Conservation (phyloP, 2,329 filamentous ascomycete species). For the Acephala macrosclerotiorum region DNA sequence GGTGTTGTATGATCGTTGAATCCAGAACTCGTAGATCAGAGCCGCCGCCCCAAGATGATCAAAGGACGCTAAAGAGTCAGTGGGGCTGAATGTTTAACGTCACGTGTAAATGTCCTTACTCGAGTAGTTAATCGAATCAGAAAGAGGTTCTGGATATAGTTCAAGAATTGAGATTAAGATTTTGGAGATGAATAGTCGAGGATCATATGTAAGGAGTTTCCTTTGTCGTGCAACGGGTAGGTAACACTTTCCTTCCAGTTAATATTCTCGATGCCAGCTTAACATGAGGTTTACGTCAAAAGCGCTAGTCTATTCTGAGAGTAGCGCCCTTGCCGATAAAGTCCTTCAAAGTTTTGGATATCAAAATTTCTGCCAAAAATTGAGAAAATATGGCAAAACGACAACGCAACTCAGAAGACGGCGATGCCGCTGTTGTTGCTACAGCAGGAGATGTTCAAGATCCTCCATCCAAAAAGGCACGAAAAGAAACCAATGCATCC, state of each 20-base stretch:
- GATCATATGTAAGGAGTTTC: too few relatives aligned
- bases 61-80: too few relatives aligned
- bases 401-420: slow-evolving; percentile 35
- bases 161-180: too few relatives aligned
- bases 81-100: slow-evolving; percentile 13
- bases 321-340: slow-evolving; percentile 20
- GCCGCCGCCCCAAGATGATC: too few relatives aligned
- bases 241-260: too few relatives aligned
- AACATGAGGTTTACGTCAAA: not conserved
- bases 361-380: not conserved
- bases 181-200: too few relatives aligned
- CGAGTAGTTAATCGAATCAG: not conserved
- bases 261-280: not conserved
- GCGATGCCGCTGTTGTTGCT: slow-evolving; percentile 27
- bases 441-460: slow-evolving; percentile 31
- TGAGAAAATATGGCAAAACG: slow-evolving; percentile 39
- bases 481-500: slow-evolving; percentile 59
- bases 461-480: slow-evolving; percentile 60
- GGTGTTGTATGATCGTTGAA: slow-evolving; percentile 24
- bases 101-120: not conserved
- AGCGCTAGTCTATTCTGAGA: not conserved
- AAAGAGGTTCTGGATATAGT: not conserved
- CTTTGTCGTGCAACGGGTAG: too few relatives aligned
- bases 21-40: too few relatives aligned
- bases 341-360: slow-evolving; percentile 25